Percentiles rank a stretch among this genome's conserved stretches.
Evolutionary conservation across 768 basidiomycete genomes (phyloP).

Genomic region (Boletus sp.): DNA sequence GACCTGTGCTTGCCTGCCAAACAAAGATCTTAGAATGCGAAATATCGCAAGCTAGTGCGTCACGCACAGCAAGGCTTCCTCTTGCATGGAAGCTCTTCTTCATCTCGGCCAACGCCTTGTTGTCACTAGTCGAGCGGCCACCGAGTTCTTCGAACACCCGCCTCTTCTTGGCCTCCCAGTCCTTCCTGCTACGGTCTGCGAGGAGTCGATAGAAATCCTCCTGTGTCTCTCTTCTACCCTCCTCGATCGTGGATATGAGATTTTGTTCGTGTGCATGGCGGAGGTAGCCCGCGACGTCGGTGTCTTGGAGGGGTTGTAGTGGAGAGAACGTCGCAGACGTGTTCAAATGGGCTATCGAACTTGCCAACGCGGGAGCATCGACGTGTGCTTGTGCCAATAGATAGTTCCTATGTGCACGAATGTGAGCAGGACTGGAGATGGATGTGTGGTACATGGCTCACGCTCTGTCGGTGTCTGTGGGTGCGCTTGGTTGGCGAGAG

Average conservation of each 20-base stretch:
- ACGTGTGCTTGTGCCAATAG: slow-evolving; percentile 92
- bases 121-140: slow-evolving; percentile 56
- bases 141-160: slow-evolving; percentile 88
- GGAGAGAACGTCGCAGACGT: slow-evolving; percentile 81
- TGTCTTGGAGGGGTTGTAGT: slow-evolving; percentile 90
- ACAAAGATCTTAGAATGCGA: slow-evolving; percentile 3
- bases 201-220: slow-evolving; percentile 80
- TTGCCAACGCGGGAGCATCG: slow-evolving; percentile 83
- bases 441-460: slow-evolving; percentile 35
- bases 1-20: slow-evolving; percentile 41
- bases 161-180: slow-evolving; percentile 91
- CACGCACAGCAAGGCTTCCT: slow-evolving; percentile 49
- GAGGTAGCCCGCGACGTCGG: slow-evolving; percentile 89
- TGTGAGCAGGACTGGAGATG: slow-evolving; percentile 7
- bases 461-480: slow-evolving; percentile 73
- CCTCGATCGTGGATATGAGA: slow-evolving; percentile 90
- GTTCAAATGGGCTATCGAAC: slow-evolving; percentile 80
- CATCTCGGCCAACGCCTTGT: slow-evolving; percentile 52
- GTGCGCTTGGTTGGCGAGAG: slow-evolving; percentile 60
- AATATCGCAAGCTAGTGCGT: not conserved
- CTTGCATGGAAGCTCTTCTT: slow-evolving; percentile 62
- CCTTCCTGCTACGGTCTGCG: slow-evolving; percentile 67
- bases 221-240: slow-evolving; percentile 80
- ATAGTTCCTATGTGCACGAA: slow-evolving; percentile 58
- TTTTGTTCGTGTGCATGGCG: slow-evolving; percentile 95